Evolutionary conservation across 768 basidiomycete species (phyloP).

Genomic region (Pleurotus eryngii): DNA sequence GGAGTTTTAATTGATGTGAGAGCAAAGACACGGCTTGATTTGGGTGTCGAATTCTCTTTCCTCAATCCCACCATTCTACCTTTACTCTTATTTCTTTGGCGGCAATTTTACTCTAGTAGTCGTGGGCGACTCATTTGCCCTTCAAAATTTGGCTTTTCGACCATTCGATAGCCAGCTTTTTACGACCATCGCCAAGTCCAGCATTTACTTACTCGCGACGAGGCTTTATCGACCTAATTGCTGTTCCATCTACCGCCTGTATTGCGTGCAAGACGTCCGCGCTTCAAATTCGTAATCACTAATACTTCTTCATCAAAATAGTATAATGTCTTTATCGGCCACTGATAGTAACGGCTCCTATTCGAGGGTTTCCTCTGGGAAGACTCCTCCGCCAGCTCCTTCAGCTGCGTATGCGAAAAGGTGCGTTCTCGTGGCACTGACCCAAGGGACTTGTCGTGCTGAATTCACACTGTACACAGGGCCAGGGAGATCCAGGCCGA

Average conservation of each 20-base stretch:
- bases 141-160: slow-evolving; percentile 28
- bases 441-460: slow-evolving; percentile 13
- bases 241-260: slow-evolving; percentile 23
- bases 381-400: slow-evolving; percentile 87
- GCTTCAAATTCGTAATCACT: slow-evolving; percentile 65
- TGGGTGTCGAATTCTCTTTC: slow-evolving; percentile 24
- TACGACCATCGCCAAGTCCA: slow-evolving; percentile 36
- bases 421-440: slow-evolving; percentile 35
- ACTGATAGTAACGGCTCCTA: slow-evolving; percentile 79
- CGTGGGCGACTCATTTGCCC: slow-evolving; percentile 42
- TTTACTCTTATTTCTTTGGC: slow-evolving; percentile 53
- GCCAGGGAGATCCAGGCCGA: slow-evolving; percentile 83
- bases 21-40: slow-evolving; percentile 19
- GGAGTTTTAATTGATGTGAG: slow-evolving; percentile 7
- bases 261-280: slow-evolving; percentile 29
- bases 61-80: slow-evolving; percentile 44
- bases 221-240: slow-evolving; percentile 28
- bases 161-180: slow-evolving; percentile 15
- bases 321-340: slow-evolving; percentile 92
- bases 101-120: slow-evolving; percentile 50
- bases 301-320: slow-evolving; percentile 65
- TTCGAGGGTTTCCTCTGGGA: slow-evolving; percentile 78
- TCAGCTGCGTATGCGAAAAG: slow-evolving; percentile 89
- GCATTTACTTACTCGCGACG: slow-evolving; percentile 38
- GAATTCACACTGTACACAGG: slow-evolving; percentile 34